These are phyloP conservation scores for Prototheca stagnorum DNA, from an alignment of 163 green algal genomes.

Conservation along the genomic window DNA sequence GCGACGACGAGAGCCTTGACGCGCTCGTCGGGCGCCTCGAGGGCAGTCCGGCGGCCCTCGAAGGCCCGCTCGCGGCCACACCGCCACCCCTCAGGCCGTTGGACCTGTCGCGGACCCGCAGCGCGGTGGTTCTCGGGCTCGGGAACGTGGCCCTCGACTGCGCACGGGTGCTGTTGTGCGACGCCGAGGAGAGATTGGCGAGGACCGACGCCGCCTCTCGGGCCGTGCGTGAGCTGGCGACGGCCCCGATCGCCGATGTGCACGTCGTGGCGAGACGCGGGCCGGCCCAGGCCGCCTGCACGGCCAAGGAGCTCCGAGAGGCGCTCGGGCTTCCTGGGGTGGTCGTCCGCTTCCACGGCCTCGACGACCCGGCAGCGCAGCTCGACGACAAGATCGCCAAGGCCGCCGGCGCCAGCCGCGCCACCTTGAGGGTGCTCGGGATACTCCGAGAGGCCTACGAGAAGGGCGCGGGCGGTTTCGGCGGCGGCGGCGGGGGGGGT, in stretches of 20 bases:
- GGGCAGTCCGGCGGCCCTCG: no score
- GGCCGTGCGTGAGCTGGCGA: conserved; percentile 39
- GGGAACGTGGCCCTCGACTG: conserved; percentile 94
- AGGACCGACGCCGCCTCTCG: conserved; percentile 69
- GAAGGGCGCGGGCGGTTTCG: no score
- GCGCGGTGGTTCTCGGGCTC: conserved; percentile 46
- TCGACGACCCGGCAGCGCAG: not conserved
- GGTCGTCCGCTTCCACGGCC: conserved; percentile 18
- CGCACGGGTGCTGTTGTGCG: conserved; percentile 69
- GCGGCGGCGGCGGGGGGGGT: not conserved
- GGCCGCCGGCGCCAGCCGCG: conserved; percentile 12
- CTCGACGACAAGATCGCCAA: conserved; percentile 28
- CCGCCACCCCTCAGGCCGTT: conserved; percentile 15
- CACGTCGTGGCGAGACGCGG: conserved; percentile 67
- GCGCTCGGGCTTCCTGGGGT: conserved; percentile 42
- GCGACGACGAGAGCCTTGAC: no score
- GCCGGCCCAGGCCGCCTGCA: conserved; percentile 69
- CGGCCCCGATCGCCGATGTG: conserved; percentile 41
- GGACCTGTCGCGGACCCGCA: conserved; percentile 22
- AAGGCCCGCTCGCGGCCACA: no score
- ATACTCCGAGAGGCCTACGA: conserved; percentile 39
- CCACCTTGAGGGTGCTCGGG: conserved; percentile 52
- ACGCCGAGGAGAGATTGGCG: conserved; percentile 27
- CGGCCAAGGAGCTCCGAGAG: conserved; percentile 89
- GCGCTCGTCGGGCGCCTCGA: no score